phyloP scores from a whole-genome alignment of 805 yeast species.

The Wickerhamiella domercqiae region DNA sequence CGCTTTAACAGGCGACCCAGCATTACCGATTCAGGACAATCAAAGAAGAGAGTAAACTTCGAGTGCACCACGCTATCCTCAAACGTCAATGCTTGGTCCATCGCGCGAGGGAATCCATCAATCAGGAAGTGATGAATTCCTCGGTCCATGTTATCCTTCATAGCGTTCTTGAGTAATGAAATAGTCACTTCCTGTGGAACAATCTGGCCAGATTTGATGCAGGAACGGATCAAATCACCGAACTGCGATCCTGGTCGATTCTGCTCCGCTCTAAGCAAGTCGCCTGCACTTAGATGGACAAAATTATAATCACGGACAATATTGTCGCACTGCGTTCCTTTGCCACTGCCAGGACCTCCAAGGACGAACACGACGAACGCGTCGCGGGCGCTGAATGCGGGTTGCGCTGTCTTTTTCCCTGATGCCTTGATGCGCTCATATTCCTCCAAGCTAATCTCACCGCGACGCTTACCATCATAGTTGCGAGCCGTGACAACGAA shows the following conservation, averaged over 20 bases:
- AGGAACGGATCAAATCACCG: constrained; percentile 72
- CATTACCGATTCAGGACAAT: constrained; percentile 71
- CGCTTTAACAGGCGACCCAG: constrained; percentile 69
- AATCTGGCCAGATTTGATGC: constrained; percentile 74
- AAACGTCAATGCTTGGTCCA: constrained; percentile 95
- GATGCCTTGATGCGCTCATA: constrained; percentile 26
- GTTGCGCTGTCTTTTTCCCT: constrained; percentile 10
- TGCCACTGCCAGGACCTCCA: constrained; percentile 98
- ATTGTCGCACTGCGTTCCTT: constrained; percentile 89
- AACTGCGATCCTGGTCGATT: constrained; percentile 61
- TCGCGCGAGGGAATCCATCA: constrained; percentile 95
- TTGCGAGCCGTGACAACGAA: constrained; percentile 20
- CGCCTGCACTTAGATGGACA: constrained; percentile 92
- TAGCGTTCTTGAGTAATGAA: constrained; percentile 68
- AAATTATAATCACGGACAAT: constrained; percentile 68
- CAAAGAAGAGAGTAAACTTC: constrained; percentile 28
- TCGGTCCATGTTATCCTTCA: constrained; percentile 31
- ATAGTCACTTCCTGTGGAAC: constrained; percentile 90
- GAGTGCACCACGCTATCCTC: constrained; percentile 45
- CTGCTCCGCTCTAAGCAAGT: constrained; percentile 85
- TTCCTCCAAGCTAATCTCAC: constrained; percentile 21
- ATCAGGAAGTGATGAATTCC: constrained; percentile 49
- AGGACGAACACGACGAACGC: constrained; percentile 75
- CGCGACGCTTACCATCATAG: constrained; percentile 19
- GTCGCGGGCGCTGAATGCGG: constrained; percentile 46